Conservation (phyloP, 208 protist genomes). For the Endotrypanum monterogeii region DNA sequence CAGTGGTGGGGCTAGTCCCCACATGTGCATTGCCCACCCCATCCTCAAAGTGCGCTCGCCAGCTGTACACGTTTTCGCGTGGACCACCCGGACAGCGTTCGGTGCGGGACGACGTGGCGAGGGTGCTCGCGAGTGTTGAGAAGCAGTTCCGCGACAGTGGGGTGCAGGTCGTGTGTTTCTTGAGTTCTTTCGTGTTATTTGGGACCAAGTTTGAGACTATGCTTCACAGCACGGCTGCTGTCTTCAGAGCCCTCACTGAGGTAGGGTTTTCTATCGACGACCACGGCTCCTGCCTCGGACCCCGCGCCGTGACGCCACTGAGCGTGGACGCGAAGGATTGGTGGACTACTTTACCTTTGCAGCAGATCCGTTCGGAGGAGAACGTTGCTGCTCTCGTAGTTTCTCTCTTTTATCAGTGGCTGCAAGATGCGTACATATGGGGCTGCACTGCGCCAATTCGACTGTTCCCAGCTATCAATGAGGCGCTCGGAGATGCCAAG, state of each 20-base stretch:
- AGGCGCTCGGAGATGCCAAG: background rate
- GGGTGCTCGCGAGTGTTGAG: slow-evolving; percentile 38
- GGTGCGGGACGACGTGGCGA: slow-evolving; percentile 48
- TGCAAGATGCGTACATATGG: slow-evolving; percentile 66
- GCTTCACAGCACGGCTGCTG: slow-evolving; percentile 61
- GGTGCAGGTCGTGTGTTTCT: slow-evolving; percentile 40
- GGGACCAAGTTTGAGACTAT: slow-evolving; percentile 49
- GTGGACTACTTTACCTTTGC: slow-evolving; percentile 53
- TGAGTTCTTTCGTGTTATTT: slow-evolving; percentile 55
- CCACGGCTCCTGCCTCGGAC: slow-evolving; percentile 48
- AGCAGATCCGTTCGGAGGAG: slow-evolving; percentile 31
- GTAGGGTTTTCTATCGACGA: slow-evolving; percentile 48
- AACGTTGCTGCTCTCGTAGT: slow-evolving; percentile 46
- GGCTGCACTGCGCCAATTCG: slow-evolving; percentile 44
- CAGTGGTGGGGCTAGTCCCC: background rate
- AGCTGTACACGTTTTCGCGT: slow-evolving; percentile 49
- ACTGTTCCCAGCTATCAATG: slow-evolving; percentile 24
- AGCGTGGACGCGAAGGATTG: slow-evolving; percentile 13
- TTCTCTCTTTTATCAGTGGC: slow-evolving; percentile 66
- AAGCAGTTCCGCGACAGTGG: slow-evolving; percentile 36
- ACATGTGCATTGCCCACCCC: background rate
- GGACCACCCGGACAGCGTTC: slow-evolving; percentile 53
- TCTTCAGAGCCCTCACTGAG: slow-evolving; percentile 53
- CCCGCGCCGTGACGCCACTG: slow-evolving; percentile 34
- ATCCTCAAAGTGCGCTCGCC: background rate